These are phyloP conservation scores for Trapa incisa DNA, from an alignment of 345 rosid species.

Conservation along the genomic window DNA sequence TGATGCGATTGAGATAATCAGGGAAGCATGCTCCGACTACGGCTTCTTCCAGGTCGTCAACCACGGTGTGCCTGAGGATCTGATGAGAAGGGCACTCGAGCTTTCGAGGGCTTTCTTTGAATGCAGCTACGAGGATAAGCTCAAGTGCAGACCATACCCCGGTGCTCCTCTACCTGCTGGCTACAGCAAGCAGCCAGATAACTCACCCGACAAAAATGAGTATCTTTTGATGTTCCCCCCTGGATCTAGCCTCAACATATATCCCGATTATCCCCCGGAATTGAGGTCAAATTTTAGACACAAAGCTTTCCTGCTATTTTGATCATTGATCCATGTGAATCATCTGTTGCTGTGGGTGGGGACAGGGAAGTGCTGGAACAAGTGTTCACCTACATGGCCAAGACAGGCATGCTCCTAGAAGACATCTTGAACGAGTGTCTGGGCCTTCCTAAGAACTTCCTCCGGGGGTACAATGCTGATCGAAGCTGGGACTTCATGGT, in stretches of 20 bases:
- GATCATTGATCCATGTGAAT: too few species aligned
- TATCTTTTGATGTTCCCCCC: slow-evolving; percentile 32
- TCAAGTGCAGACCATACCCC: slow-evolving; percentile 11
- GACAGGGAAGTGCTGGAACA: slow-evolving; percentile 29
- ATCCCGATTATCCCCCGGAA: slow-evolving; percentile 28
- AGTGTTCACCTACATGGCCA: slow-evolving; percentile 18
- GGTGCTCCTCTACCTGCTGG: slow-evolving; percentile 37
- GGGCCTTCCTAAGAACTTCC: slow-evolving; percentile 34
- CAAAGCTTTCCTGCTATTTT: too few species aligned
- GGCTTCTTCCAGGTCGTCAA: slow-evolving; percentile 46
- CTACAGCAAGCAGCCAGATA: slow-evolving; percentile 23
- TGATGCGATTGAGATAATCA: slow-evolving; percentile 25
- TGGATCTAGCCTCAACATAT: slow-evolving; percentile 27
- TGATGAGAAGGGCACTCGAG: slow-evolving; percentile 24
- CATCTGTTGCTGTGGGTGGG: neutral
- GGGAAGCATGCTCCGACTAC: slow-evolving; percentile 25
- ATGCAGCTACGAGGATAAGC: slow-evolving; percentile 26
- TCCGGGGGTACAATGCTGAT: slow-evolving; percentile 29
- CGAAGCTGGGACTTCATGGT: slow-evolving; percentile 47
- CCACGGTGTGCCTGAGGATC: slow-evolving; percentile 28
- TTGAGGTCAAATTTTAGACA: slow-evolving; percentile 18
- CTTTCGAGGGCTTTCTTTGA: slow-evolving; percentile 31
- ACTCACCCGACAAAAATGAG: slow-evolving; percentile 35
- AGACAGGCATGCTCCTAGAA: slow-evolving; percentile 23
- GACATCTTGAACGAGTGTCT: slow-evolving; percentile 29